Conservation (phyloP, 345 rosid species). For the Erucastrum elatum region DNA sequence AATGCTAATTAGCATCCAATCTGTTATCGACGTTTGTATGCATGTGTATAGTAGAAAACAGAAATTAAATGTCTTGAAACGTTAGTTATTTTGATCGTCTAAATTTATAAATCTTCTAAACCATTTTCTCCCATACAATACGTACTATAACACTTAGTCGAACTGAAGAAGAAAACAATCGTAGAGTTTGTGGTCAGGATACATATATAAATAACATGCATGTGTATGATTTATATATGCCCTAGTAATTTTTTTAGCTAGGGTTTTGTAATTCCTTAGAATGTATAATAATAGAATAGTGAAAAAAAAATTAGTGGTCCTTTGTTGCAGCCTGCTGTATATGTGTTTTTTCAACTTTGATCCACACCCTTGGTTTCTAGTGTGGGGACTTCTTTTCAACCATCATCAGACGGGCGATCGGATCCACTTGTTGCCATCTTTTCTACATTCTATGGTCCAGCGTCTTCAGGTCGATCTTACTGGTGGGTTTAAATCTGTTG, state of each 20-base stretch:
- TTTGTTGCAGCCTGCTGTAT: conserved; percentile 21
- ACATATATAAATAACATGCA: conserved; percentile 3
- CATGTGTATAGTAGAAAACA: background rate
- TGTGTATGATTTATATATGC: conserved; percentile 13
- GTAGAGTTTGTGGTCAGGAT: conserved; percentile 9
- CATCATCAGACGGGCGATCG: conserved; percentile 29
- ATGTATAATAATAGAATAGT: conserved; percentile 27
- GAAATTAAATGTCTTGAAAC: background rate
- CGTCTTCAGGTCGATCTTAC: conserved; percentile 36
- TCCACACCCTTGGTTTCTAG: conserved; percentile 41
- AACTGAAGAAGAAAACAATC: conserved; percentile 10
- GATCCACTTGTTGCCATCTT: conserved; percentile 30
- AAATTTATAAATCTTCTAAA: conserved; percentile 8
- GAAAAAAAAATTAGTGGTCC: conserved; percentile 37
- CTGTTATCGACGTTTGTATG: conserved; percentile 9
- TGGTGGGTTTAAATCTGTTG: conserved; percentile 32
- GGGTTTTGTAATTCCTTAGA: conserved; percentile 33
- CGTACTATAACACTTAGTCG: conserved; percentile 22
- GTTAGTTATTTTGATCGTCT: background rate
- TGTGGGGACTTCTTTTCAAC: conserved; percentile 39
- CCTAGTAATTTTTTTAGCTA: conserved; percentile 20
- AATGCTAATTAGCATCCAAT: background rate
- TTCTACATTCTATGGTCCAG: conserved; percentile 41
- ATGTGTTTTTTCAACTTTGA: conserved; percentile 35
- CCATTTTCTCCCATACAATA: background rate